Conservation (phyloP, 768 basidiomycete genomes). For the Boletus coccyginus region DNA sequence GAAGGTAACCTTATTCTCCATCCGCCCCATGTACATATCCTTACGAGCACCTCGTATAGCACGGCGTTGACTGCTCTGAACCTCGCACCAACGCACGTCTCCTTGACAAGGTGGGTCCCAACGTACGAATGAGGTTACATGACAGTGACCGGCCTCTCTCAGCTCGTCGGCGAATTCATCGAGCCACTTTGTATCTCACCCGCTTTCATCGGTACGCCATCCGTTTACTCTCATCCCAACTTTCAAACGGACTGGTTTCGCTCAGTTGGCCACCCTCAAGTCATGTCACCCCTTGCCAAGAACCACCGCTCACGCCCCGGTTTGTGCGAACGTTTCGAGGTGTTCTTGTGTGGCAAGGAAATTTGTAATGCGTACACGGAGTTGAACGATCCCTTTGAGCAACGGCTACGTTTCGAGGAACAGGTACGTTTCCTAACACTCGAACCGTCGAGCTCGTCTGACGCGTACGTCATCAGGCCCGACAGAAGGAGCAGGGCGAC, state of each 20-base stretch:
- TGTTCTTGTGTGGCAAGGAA: constrained; percentile 97
- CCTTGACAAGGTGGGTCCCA: constrained; percentile 76
- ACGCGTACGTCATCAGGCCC: constrained; percentile 40
- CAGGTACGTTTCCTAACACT: constrained; percentile 46
- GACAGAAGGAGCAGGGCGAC: constrained; percentile 95
- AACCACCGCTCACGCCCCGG: constrained; percentile 97
- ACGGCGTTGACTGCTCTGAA: constrained; percentile 95
- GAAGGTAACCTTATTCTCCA: constrained; percentile 52
- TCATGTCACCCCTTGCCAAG: constrained; percentile 99
- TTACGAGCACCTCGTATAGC: constrained; percentile 42
- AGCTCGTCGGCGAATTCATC: constrained; percentile 98
- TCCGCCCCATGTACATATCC: background rate
- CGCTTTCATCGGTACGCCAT: constrained; percentile 77
- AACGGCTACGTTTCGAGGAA: constrained; percentile 93
- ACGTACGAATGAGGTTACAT: background rate
- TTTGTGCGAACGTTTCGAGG: constrained; percentile 98
- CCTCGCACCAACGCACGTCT: constrained; percentile 93
- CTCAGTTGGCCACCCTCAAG: constrained; percentile 94
- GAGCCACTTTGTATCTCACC: constrained; percentile 96
- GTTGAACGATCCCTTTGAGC: constrained; percentile 98
- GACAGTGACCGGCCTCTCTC: background rate
- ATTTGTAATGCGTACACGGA: constrained; percentile 99
- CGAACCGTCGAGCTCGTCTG: background rate
- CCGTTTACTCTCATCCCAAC: no score
- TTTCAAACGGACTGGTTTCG: constrained; percentile 1